Evolutionary conservation across 768 basidiomycete genomes (phyloP), one percentile per base, ranked within the genome.

Genomic region (Hemileccinum impolitum): DNA sequence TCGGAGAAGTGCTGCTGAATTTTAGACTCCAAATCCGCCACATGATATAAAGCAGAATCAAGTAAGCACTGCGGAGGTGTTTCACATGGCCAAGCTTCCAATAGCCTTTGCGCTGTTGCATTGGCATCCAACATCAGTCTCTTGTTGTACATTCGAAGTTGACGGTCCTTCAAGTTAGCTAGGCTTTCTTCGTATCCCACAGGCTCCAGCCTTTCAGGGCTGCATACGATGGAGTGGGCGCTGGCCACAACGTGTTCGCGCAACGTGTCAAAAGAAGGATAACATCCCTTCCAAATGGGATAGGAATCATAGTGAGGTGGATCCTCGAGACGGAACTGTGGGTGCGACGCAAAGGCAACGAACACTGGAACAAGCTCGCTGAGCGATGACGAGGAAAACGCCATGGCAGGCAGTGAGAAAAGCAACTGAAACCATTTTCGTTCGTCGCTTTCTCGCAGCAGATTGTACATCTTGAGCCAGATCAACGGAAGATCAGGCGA

Each of bases 401-500:
- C 59, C 57, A 67, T 57, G 4, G 66, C 58, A 15, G 66, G 54
- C 17, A 70, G 53, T 12, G 57, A 56, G 30, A 71, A 71, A 5
- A 57, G 41, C 7, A 70, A 17, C 36, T 52, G 59, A 28, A 44
- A 62, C 37, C 47, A 52, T 36, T 58, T 34, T 17, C 11, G 5
- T 14, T 36, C 47, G 7, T 35, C 9, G 18, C 49, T 45, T 18
- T n/a, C 12, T 41, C 61, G 63, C 40, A 58, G 61, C 13, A 55
- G 18, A 35, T 67, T 39, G 17, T 67, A 69, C 4, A 59, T 39
- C 15, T 61, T 51, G 34, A 71, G 43, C 55, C 64, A 70, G 3
- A 49, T 41, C 6, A 47, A 32, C 0, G 52, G 21, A 7, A 69
- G 52, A 21, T 45, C 12, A 1, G 53, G 60, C 0, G 40, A 15